Conservation (phyloP, 2,329 filamentous ascomycete genomes). For the Clonostachys sp. region DNA sequence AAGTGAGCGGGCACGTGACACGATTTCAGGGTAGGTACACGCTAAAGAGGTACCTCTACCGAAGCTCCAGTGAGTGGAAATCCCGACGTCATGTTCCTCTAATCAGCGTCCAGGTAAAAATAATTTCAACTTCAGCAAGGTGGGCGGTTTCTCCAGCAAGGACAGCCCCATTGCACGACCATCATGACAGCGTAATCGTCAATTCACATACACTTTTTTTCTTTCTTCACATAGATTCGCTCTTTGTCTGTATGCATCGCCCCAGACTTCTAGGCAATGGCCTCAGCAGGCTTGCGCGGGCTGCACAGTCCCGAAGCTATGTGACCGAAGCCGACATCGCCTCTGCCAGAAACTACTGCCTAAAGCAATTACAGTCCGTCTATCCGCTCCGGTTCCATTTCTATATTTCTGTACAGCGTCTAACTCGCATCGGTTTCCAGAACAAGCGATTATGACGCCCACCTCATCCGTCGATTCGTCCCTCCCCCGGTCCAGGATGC, state of each 20-base stretch:
- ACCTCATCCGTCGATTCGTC: slow-evolving; percentile 80
- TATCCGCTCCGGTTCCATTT: not conserved
- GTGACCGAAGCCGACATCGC: slow-evolving; percentile 46
- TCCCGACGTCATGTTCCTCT: slow-evolving; percentile 2
- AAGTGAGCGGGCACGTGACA: slow-evolving; percentile 34
- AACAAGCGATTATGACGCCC: slow-evolving; percentile 84
- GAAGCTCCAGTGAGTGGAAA: too few species aligned
- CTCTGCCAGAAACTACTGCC: slow-evolving; percentile 49
- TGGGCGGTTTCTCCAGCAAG: too few species aligned
- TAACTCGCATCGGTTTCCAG: slow-evolving; percentile 34
- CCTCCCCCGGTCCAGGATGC: slow-evolving; percentile 70
- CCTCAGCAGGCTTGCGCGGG: slow-evolving; percentile 26
- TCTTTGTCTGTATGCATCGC: slow-evolving; percentile 28
- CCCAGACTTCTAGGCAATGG: slow-evolving; percentile 26
- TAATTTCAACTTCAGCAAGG: too few species aligned
- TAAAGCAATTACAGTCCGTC: slow-evolving; percentile 44
- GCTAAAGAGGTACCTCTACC: too few species aligned
- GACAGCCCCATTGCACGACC: too few species aligned
- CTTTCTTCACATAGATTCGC: too few species aligned
- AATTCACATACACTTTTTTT: too few species aligned
- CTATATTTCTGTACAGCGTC: not conserved
- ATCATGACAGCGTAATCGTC: too few species aligned
- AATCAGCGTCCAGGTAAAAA: too few species aligned
- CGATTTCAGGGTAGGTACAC: too few species aligned
- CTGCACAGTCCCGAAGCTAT: slow-evolving; percentile 29